Evolutionary conservation across 768 basidiomycete genomes (phyloP).

Genomic region (Floccularia luteovirens): DNA sequence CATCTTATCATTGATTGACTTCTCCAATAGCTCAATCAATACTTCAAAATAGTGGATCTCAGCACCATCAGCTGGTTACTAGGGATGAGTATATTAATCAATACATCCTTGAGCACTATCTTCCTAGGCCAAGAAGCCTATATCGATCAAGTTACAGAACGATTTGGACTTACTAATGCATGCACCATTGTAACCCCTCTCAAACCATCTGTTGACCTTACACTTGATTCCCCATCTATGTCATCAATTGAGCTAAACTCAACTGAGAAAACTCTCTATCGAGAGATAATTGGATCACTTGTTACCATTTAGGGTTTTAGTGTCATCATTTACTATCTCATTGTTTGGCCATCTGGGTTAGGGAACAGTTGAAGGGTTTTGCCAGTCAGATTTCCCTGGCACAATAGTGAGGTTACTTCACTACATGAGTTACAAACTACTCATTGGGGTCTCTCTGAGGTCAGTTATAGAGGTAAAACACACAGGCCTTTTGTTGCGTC

Average conservation of each 20-base stretch:
- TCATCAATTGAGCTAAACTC: conserved; percentile 3
- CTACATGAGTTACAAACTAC: too few species aligned
- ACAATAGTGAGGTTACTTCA: too few species aligned
- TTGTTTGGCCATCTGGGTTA: too few species aligned
- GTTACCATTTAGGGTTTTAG: too few species aligned
- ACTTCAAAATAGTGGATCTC: conserved; percentile 14
- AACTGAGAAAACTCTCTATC: conserved; percentile 4
- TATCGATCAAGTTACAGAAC: conserved; percentile 11
- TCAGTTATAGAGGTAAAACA: too few species aligned
- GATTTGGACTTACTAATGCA: conserved; percentile 10
- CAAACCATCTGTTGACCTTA: conserved; percentile 10
- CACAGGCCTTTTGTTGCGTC: too few species aligned
- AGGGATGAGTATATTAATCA: conserved; percentile 13
- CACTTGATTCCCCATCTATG: conserved; percentile 4
- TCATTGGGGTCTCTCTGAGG: too few species aligned
- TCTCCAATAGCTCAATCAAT: conserved; percentile 8
- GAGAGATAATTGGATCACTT: background rate
- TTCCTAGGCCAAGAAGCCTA: conserved; percentile 15
- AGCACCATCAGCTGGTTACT: conserved; percentile 18
- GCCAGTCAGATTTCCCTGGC: too few species aligned
- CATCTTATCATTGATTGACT: conserved; percentile 1
- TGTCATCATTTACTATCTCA: too few species aligned
- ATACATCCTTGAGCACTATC: conserved; percentile 10
- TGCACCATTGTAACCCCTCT: conserved; percentile 12
- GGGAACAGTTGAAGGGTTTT: too few species aligned